phyloP scores from a whole-genome alignment of 2,329 filamentous ascomycete species.

The Thelonectria blattea region DNA sequence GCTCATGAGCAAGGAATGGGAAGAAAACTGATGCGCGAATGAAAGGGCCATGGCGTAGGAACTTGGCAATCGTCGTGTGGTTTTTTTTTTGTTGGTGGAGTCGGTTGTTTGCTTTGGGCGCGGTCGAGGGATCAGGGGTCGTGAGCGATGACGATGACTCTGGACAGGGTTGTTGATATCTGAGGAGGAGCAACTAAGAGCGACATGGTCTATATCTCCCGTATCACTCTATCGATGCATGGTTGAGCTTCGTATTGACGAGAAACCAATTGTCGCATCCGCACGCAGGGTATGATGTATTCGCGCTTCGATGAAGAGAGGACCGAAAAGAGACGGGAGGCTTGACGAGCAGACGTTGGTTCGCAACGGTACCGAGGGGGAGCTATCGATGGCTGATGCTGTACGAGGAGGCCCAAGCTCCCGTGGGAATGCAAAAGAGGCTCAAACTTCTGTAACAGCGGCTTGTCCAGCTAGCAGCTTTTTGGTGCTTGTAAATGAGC shows the following conservation, averaged over 20 bases:
- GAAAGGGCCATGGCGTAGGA: not conserved
- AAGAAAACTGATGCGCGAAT: slow-evolving; percentile 6
- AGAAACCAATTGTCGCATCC: too few species aligned
- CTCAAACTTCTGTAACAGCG: not conserved
- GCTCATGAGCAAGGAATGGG: not conserved
- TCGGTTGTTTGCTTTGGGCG: slow-evolving; percentile 2
- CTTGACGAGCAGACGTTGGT: too few species aligned
- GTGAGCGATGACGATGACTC: not conserved
- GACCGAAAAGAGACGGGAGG: not conserved
- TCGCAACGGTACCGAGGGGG: too few species aligned
- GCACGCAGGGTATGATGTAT: too few species aligned
- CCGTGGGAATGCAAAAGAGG: not conserved
- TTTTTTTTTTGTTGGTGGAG: slow-evolving; percentile 8
- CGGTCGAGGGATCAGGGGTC: slow-evolving; percentile 12
- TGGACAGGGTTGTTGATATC: not conserved
- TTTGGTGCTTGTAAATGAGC: not conserved
- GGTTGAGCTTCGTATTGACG: too few species aligned
- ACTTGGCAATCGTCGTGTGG: slow-evolving; percentile 7
- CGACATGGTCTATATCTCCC: too few species aligned
- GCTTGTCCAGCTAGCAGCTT: not conserved
- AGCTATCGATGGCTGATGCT: too few species aligned
- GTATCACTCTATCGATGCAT: too few species aligned
- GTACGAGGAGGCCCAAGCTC: slow-evolving; percentile 9
- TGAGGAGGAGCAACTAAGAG: not conserved
- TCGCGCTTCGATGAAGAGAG: not conserved